A percentile compares a stretch with the other conserved stretches of the same genome.
These are phyloP conservation scores for Ceratocystis huliohia DNA, from an alignment of 2,329 filamentous ascomycete species.

Conservation along the genomic window DNA sequence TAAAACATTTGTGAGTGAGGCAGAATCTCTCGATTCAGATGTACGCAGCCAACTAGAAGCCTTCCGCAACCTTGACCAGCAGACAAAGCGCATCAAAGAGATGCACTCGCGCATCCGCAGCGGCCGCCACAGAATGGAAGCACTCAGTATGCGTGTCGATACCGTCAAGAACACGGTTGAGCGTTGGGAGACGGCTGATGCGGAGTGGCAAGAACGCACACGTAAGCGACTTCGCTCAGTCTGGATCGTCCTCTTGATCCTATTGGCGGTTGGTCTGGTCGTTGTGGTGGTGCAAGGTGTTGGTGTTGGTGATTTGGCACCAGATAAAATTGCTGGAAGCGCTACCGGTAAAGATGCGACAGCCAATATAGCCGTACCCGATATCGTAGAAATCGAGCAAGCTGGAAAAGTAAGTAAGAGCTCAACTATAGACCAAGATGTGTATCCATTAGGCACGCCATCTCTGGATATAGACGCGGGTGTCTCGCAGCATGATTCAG, in stretches of 20 bases:
- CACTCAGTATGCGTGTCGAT: constrained; percentile 51
- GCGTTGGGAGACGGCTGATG: constrained; percentile 53
- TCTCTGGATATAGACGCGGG: not conserved
- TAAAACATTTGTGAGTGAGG: constrained; percentile 46
- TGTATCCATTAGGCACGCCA: not conserved
- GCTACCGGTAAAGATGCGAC: not conserved
- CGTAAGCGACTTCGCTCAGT: constrained; percentile 47
- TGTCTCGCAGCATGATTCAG: constrained; percentile 8
- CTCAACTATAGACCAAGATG: not conserved
- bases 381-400: not conserved
- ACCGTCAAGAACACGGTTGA: constrained; percentile 51
- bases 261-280: constrained; percentile 37
- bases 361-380: not conserved
- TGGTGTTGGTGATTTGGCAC: constrained; percentile 7
- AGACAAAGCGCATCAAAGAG: constrained; percentile 49
- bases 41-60: constrained; percentile 46
- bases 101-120: constrained; percentile 49
- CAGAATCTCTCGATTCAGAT: constrained; percentile 46
- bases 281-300: constrained; percentile 27
- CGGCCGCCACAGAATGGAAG: constrained; percentile 47
- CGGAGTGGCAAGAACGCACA: constrained; percentile 56
- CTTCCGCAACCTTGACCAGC: constrained; percentile 50
- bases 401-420: not conserved
- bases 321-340: not conserved
- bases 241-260: constrained; percentile 45